Conservation (phyloP, 2,329 filamentous ascomycete species). For the Fusarium equiseti region DNA sequence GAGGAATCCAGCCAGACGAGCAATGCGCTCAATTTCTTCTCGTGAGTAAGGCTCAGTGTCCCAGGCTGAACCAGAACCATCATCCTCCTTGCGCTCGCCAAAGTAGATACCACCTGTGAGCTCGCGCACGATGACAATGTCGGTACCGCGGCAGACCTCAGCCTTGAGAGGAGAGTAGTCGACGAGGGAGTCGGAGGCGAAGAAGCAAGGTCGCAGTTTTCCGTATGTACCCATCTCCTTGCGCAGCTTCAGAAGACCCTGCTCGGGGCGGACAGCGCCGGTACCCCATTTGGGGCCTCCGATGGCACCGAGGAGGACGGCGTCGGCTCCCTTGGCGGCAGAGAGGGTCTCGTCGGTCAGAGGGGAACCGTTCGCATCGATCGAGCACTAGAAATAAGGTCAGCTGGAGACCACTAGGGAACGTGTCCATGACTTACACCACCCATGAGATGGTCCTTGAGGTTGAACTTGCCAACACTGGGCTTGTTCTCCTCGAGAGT, state of each 20-base stretch:
- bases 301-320: constrained; percentile 91
- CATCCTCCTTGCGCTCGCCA: constrained; percentile 79
- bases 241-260: constrained; percentile 89
- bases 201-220: constrained; percentile 96
- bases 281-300: constrained; percentile 98
- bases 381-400: constrained; percentile 75
- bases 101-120: constrained; percentile 96
- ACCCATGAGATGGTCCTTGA: constrained; percentile 89
- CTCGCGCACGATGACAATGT: constrained; percentile 94
- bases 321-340: constrained; percentile 87
- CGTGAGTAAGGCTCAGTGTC: constrained; percentile 91
- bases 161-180: constrained; percentile 89
- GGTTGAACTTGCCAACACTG: constrained; percentile 82
- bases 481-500: constrained; percentile 79
- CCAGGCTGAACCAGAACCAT: constrained; percentile 78
- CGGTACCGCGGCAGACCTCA: constrained; percentile 84
- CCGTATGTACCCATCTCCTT: constrained; percentile 95
- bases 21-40: constrained; percentile 88
- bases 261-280: constrained; percentile 87
- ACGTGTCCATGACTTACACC: constrained; percentile 73
- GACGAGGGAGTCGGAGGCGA: constrained; percentile 87
- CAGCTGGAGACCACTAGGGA: not conserved
- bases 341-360: constrained; percentile 85
- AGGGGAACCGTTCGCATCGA: constrained; percentile 82
- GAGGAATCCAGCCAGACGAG: constrained; percentile 82